Percentiles rank a stretch among this genome's conserved stretches.
These are phyloP conservation scores for Davidsoniella neocaledoniae DNA, from an alignment of 2,329 filamentous ascomycete genomes.

Conservation along the genomic window DNA sequence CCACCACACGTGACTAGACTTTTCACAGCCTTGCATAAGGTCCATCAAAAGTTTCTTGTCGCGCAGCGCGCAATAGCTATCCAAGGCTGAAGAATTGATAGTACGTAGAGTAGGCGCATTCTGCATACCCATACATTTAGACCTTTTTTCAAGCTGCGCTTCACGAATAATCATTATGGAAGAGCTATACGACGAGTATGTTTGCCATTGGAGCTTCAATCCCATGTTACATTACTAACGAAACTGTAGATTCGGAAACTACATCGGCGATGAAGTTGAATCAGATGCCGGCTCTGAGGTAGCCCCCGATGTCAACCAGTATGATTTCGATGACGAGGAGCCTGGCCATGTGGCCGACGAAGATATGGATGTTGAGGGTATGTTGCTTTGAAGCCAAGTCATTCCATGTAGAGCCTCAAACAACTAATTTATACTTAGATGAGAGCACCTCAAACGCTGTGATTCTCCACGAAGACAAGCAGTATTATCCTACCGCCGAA, in stretches of 20 bases:
- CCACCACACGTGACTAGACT: constrained; percentile 2
- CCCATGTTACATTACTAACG: constrained; percentile 2
- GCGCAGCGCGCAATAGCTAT: constrained; percentile 12
- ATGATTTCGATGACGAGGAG: constrained; percentile 61
- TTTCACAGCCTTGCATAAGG: constrained; percentile 11
- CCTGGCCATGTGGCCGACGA: constrained; percentile 52
- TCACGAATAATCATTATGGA: constrained; percentile 44
- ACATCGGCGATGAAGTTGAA: constrained; percentile 77
- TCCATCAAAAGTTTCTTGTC: constrained; percentile 13
- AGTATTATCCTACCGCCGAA: constrained; percentile 96
- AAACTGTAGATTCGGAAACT: constrained; percentile 71
- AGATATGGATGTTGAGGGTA: constrained; percentile 84
- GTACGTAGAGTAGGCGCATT: background rate
- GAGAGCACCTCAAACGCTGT: constrained; percentile 89
- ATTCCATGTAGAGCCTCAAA: too few species aligned
- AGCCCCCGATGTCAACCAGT: constrained; percentile 56
- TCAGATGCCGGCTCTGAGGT: constrained; percentile 76
- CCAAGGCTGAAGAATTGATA: constrained; percentile 10
- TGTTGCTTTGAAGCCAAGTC: constrained; percentile 14
- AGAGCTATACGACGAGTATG: constrained; percentile 90
- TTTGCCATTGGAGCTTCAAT: background rate
- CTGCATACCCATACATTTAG: background rate
- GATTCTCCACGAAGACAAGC: constrained; percentile 97
- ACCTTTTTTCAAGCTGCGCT: background rate
- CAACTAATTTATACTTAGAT: constrained; percentile 17